These are phyloP conservation scores for Aspergillus sojae DNA, from an alignment of 2,329 filamentous ascomycete species.

Conservation along the genomic window DNA sequence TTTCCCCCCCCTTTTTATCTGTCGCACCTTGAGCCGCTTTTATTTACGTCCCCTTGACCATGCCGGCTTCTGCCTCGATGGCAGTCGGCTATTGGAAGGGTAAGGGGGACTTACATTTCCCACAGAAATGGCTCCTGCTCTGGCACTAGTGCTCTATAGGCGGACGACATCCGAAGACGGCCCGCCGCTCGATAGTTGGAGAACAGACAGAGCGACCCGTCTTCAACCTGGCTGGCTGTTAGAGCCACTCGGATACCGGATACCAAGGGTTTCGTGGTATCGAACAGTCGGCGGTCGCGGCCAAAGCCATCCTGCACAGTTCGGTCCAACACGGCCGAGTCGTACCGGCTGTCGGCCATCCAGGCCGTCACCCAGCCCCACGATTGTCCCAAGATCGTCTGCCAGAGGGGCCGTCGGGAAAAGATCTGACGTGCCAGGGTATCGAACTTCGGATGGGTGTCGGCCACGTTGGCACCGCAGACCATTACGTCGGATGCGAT, in stretches of 20 bases:
- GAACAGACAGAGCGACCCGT: not conserved
- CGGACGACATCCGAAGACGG: not conserved
- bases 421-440: not conserved
- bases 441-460: not conserved
- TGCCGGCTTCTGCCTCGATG: too few species aligned
- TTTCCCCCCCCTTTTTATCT: too few species aligned
- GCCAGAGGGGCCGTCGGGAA: not conserved
- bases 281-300: not conserved
- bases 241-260: not conserved
- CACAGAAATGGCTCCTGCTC: not conserved
- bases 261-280: not conserved
- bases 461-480: not conserved
- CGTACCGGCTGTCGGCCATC: not conserved
- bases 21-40: too few species aligned
- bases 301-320: not conserved
- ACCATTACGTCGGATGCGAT: not conserved
- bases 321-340: not conserved
- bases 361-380: not conserved
- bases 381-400: not conserved
- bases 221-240: not conserved
- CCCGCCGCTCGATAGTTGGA: not conserved
- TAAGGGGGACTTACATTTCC: not conserved
- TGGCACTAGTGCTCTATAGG: not conserved
- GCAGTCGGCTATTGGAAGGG: too few species aligned
- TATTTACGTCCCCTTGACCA: too few species aligned